Evolutionary conservation across 2,329 filamentous ascomycete species (phyloP), one percentile per base, ranked within the genome.

Genomic region (Raffaelea ambrosiae): DNA sequence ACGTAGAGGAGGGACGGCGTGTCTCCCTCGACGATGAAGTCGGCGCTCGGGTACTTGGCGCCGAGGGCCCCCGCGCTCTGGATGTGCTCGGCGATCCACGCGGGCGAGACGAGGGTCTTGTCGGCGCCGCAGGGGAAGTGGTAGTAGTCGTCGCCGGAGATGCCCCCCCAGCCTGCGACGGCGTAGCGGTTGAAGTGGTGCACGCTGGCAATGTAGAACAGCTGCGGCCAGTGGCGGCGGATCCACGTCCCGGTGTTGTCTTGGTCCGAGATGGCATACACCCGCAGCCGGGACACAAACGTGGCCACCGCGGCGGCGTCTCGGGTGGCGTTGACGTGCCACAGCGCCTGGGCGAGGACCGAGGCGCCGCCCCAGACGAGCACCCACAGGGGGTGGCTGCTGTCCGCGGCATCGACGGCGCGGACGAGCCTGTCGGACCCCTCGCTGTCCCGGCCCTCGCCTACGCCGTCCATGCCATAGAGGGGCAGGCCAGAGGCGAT

Each of bases 261-360:
- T 53, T 81, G 77, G 52, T 81, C 77, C 5, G 73, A 77, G 46
- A 81, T 78, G 31, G 75, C 61, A 57, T 78, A 78, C 10, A 77
- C 66, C 11, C 73, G 63, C 4, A 78, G 57, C 51, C 69, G 71
- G 2, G 61, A 54, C 3, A 64, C 58, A 19, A 77, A 61, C 0
- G 47, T 49, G 0, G 61, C 58, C 1, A 66, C 59, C 1, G 71
- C 64, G 1, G 52, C 35, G 14, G 56, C 49, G 42, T 59, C 50
- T 54, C 51, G 56, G n/a, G 57, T 55, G 22, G 56, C 54, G 31
- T 65, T 61, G 40, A 71, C 63, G 13, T 68, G 61, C 23, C 66
- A 57, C 13, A 77, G 62, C 1, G 69, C 71, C 46, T 73, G 67
- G 3, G 74, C 74, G 5, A 78, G 66, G 2, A 70, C 67, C 49